phyloP scores from a whole-genome alignment of 169 alveolate genomes.

The Plasmodium vivax region DNA sequence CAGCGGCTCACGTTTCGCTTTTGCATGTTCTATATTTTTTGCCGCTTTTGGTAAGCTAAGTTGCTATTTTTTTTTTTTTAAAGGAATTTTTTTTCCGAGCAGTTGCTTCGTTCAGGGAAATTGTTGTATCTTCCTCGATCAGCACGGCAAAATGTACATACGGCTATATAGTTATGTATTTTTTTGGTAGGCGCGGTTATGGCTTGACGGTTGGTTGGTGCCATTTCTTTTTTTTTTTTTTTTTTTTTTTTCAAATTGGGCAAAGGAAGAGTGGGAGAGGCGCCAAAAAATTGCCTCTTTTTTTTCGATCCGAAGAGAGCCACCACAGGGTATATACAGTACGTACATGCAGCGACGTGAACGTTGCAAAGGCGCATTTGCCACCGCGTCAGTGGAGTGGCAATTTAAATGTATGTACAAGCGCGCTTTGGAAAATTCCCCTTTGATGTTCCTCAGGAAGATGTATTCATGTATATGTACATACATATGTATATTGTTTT shows the following conservation, averaged over 20 bases:
- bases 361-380: not conserved
- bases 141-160: not conserved
- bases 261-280: not conserved
- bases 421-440: not conserved
- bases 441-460: not conserved
- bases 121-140: not conserved
- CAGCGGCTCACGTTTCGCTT: not conserved
- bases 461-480: not conserved
- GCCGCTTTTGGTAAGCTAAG: not conserved
- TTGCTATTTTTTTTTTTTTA: not conserved
- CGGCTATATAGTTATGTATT: not conserved
- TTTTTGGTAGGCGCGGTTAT: not conserved
- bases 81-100: not conserved
- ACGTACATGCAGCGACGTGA: not conserved
- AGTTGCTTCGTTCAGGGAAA: not conserved
- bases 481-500: not conserved
- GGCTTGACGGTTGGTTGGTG: not conserved
- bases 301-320: not conserved
- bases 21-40: conserved; percentile 1
- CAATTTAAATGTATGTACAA: not conserved
- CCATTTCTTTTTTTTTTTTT: no score
- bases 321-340: not conserved
- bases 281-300: not conserved
- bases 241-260: not conserved
- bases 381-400: not conserved